A percentile compares a stretch with the other conserved stretches of the same genome.
phyloP scores from a whole-genome alignment of 306 rosid genomes.

The Vigna unguiculata region DNA sequence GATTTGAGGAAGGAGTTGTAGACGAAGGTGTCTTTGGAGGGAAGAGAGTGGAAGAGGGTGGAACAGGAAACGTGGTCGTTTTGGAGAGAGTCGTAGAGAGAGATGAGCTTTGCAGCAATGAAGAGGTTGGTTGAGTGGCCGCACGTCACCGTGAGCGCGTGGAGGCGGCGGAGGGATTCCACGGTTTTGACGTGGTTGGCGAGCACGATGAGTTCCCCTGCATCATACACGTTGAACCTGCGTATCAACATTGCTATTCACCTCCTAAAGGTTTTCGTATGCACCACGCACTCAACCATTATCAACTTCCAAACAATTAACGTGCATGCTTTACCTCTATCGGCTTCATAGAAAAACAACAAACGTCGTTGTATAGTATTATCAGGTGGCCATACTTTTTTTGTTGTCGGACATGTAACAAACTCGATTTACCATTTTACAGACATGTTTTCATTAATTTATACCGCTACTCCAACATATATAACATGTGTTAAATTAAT shows the following conservation, averaged over 20 bases:
- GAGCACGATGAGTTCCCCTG: background rate
- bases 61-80: background rate
- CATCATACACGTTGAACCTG: background rate
- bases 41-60: background rate
- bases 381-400: no score
- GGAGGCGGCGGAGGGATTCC: background rate
- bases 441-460: no score
- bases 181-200: background rate
- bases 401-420: no score
- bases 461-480: no score
- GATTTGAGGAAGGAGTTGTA: conserved; percentile 6
- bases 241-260: background rate
- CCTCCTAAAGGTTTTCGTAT: no score
- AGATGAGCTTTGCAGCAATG: background rate
- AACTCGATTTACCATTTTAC: no score
- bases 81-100: background rate
- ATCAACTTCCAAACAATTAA: no score
- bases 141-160: background rate
- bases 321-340: no score
- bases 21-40: conserved; percentile 1
- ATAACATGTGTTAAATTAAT: no score
- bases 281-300: background rate
- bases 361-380: no score
- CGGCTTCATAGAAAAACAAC: no score
- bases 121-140: background rate